Percentiles rank a stretch among this genome's conserved stretches.
Evolutionary conservation across 1,139 yeast species (phyloP).

Genomic region (Nakaseomyces uthaithaninus): DNA sequence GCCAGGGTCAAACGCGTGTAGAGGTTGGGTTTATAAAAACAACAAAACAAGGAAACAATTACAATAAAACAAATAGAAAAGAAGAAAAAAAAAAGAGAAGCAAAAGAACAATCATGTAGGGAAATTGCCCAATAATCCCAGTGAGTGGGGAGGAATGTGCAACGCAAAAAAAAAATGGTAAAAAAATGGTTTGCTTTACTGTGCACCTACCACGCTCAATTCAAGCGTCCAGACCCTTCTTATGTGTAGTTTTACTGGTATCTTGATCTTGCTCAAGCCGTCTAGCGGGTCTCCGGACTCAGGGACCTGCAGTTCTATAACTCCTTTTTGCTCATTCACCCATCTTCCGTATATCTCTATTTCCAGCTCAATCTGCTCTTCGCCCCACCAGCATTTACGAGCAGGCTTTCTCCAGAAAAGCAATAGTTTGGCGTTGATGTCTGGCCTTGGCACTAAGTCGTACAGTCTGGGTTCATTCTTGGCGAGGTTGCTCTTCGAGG

Average conservation of each 20-base stretch:
- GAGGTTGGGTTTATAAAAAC: too few species aligned
- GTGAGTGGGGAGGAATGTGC: too few species aligned
- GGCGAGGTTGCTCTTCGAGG: constrained; percentile 41
- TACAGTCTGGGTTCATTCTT: constrained; percentile 38
- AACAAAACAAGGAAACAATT: too few species aligned
- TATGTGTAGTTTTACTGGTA: constrained; percentile 34
- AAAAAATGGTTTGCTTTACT: too few species aligned
- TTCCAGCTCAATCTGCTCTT: constrained; percentile 48
- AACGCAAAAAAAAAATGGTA: too few species aligned
- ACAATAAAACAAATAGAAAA: too few species aligned
- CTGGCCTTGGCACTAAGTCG: constrained; percentile 32
- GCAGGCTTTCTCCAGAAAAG: constrained; percentile 98
- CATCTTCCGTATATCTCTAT: constrained; percentile 35
- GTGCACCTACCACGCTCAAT: constrained; percentile 37
- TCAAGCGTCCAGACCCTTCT: constrained; percentile 40
- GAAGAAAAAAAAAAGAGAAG: too few species aligned
- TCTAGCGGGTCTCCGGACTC: constrained; percentile 16
- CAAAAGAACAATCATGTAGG: too few species aligned
- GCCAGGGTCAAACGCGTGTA: too few species aligned
- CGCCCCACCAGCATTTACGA: constrained; percentile 98
- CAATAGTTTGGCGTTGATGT: constrained; percentile 53
- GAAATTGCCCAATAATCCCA: too few species aligned
- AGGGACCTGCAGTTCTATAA: constrained; percentile 20
- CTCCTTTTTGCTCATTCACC: constrained; percentile 12
- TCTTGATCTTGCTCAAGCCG: constrained; percentile 20